Conservation (phyloP, 129 eudicot species). For the Logfia minima region DNA sequence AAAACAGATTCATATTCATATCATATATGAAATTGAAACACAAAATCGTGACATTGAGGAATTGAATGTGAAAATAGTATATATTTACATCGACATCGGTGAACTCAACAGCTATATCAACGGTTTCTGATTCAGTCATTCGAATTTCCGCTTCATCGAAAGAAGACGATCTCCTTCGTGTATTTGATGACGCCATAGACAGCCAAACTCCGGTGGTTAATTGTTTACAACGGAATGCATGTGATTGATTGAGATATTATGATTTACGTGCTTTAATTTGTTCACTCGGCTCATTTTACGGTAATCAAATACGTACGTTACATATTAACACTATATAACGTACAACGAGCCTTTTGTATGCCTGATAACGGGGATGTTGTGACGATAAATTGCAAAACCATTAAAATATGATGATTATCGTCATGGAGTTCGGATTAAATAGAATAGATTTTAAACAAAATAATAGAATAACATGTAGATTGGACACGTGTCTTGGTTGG, state of each 20-base stretch:
- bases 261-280: not conserved
- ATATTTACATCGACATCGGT: slow-evolving; percentile 57
- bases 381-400: not conserved
- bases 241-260: slow-evolving; percentile 7
- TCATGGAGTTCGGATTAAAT: too few species aligned
- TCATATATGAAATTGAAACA: not conserved
- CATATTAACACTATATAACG: too few species aligned
- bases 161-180: slow-evolving; percentile 39
- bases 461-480: too few species aligned
- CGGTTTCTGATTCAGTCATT: slow-evolving; percentile 57
- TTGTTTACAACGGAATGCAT: slow-evolving; percentile 30
- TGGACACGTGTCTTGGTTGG: too few species aligned
- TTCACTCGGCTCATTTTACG: not conserved
- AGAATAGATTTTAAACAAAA: too few species aligned
- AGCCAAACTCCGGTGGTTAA: not conserved
- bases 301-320: not conserved
- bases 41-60: slow-evolving; percentile 5
- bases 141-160: slow-evolving; percentile 46
- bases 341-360: not conserved
- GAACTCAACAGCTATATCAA: slow-evolving; percentile 71
- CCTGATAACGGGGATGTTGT: not conserved
- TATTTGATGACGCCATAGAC: slow-evolving; percentile 51
- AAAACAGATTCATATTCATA: slow-evolving; percentile 1
- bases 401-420: not conserved
- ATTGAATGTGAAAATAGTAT: not conserved